Evolutionary conservation across 345 rosid species (phyloP).

Genomic region (Physaria fendleri): DNA sequence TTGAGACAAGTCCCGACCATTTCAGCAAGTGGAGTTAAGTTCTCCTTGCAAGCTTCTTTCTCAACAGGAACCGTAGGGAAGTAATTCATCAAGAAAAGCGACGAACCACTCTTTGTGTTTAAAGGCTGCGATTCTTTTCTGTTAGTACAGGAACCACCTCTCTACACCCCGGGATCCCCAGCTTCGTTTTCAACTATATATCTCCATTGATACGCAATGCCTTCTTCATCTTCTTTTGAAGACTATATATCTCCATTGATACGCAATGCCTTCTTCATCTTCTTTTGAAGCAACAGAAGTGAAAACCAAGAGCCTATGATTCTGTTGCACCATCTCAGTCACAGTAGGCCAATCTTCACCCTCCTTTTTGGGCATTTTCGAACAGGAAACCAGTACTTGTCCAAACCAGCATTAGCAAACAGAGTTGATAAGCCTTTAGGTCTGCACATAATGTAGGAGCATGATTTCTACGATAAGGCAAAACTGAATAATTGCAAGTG

Average conservation of each 20-base stretch:
- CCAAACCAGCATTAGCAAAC: slow-evolving; percentile 77
- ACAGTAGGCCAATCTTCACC: slow-evolving; percentile 98
- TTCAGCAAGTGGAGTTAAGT: slow-evolving; percentile 69
- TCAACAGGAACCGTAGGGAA: slow-evolving; percentile 83
- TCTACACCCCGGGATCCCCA: slow-evolving; percentile 90
- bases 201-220: slow-evolving; percentile 95
- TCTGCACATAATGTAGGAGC: too few relatives aligned
- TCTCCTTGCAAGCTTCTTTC: slow-evolving; percentile 87
- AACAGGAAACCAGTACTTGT: slow-evolving; percentile 83
- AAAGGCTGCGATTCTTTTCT: slow-evolving; percentile 80
- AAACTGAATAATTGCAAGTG: too few relatives aligned
- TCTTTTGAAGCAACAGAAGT: slow-evolving; percentile 90
- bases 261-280: slow-evolving; percentile 94
- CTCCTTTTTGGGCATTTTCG: slow-evolving; percentile 84
- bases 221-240: slow-evolving; percentile 90
- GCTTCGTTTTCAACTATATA: slow-evolving; percentile 91
- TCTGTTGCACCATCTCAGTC: slow-evolving; percentile 77
- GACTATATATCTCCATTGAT: slow-evolving; percentile 86
- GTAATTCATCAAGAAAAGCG: slow-evolving; percentile 86
- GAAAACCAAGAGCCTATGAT: slow-evolving; percentile 81
- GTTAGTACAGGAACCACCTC: slow-evolving; percentile 79
- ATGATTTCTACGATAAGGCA: too few relatives aligned
- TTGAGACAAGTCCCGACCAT: slow-evolving; percentile 87
- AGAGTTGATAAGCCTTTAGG: too few relatives aligned
- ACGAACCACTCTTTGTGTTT: slow-evolving; percentile 55